A percentile compares a stretch with the other conserved stretches of the same genome.
These are phyloP conservation scores for Paecilomyces fulvus DNA, from an alignment of 2,329 filamentous ascomycete species.

Conservation along the genomic window DNA sequence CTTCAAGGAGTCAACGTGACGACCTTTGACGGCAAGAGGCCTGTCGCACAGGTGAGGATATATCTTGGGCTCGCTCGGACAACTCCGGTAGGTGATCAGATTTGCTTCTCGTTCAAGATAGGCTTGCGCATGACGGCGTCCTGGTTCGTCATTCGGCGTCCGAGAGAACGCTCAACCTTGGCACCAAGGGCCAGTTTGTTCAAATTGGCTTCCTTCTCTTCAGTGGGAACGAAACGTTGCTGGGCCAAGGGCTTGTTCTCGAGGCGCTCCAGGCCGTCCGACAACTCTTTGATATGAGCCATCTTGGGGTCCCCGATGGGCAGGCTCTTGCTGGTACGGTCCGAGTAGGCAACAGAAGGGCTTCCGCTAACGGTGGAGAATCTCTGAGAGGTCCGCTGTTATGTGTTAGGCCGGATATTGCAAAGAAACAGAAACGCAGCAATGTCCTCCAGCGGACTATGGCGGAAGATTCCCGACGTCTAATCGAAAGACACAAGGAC, in stretches of 20 bases:
- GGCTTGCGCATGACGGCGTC: constrained; percentile 71
- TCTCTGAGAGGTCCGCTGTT: constrained; percentile 40
- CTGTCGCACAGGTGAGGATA: background rate
- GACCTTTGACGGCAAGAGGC: background rate
- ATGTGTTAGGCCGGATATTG: constrained; percentile 3
- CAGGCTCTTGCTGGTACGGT: constrained; percentile 33
- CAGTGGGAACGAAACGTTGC: constrained; percentile 71
- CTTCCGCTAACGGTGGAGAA: constrained; percentile 45
- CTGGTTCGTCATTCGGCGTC: constrained; percentile 76
- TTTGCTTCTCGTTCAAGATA: constrained; percentile 33
- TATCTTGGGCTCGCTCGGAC: background rate
- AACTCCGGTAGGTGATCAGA: background rate
- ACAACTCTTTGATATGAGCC: constrained; percentile 65
- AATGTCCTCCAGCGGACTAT: background rate
- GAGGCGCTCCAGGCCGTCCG: constrained; percentile 73
- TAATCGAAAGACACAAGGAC: constrained; percentile 8
- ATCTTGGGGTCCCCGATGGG: constrained; percentile 44
- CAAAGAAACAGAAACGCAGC: constrained; percentile 1
- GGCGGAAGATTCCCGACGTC: background rate
- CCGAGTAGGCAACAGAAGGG: constrained; percentile 38
- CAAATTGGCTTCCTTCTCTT: constrained; percentile 73
- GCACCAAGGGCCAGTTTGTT: constrained; percentile 81
- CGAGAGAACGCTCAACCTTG: constrained; percentile 81
- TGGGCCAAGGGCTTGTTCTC: constrained; percentile 77
- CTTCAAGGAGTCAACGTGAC: background rate